phyloP scores from a whole-genome alignment of 2,329 filamentous ascomycete genomes.

The Diaporthe velutina region DNA sequence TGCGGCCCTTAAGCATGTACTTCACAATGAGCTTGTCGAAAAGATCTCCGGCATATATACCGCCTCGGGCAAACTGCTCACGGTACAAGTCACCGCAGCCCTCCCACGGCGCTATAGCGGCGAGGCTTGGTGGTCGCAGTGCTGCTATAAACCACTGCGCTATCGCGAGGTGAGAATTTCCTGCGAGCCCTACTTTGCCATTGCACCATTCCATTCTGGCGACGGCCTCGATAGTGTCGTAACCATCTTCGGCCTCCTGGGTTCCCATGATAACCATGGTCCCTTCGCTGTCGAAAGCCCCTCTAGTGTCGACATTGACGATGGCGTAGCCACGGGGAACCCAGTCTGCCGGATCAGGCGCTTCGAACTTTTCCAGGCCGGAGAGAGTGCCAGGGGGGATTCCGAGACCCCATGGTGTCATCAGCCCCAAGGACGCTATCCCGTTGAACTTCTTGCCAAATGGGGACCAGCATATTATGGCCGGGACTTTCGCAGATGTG shows the following conservation, averaged over 20 bases:
- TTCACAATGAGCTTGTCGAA: conserved; percentile 55
- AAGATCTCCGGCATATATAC: conserved; percentile 53
- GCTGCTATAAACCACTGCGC: conserved; percentile 41
- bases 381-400: conserved; percentile 45
- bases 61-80: conserved; percentile 59
- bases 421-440: conserved; percentile 51
- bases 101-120: conserved; percentile 53
- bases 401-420: conserved; percentile 54
- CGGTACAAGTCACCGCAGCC: conserved; percentile 60
- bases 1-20: conserved; percentile 50
- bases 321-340: conserved; percentile 47
- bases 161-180: conserved; percentile 46
- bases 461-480: conserved; percentile 51
- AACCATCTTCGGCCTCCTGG: conserved; percentile 46
- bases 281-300: conserved; percentile 45
- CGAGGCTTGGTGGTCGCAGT: conserved; percentile 38
- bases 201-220: conserved; percentile 48
- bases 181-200: conserved; percentile 49
- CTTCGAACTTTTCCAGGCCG: conserved; percentile 48
- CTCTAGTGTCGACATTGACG: conserved; percentile 48
- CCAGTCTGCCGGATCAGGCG: conserved; percentile 48
- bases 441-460: conserved; percentile 61
- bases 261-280: conserved; percentile 43
- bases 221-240: conserved; percentile 46
- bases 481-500: neutral